These are phyloP conservation scores for Candida sanyaensis DNA, from an alignment of 1,139 yeast species.

Conservation along the genomic window DNA sequence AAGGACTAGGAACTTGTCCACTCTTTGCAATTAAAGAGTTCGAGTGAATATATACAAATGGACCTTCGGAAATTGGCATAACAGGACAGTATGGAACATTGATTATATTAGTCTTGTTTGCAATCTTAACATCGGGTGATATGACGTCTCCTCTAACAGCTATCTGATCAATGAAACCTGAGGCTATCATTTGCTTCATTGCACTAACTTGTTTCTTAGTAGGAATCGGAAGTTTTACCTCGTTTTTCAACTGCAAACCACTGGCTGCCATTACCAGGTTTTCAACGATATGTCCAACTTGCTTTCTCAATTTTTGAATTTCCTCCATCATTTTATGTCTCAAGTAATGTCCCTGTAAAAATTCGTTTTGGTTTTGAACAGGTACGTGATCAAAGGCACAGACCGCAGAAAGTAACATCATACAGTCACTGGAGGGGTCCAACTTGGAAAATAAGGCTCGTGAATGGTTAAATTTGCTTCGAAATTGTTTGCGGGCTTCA, in stretches of 20 bases:
- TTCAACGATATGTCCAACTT: constrained; percentile 68
- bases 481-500: constrained; percentile 30
- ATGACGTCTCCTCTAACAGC: constrained; percentile 81
- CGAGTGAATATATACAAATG: constrained; percentile 76
- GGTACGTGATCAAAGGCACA: constrained; percentile 87
- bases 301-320: constrained; percentile 76
- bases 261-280: constrained; percentile 62
- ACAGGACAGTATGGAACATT: constrained; percentile 76
- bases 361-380: constrained; percentile 39
- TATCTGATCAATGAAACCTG: constrained; percentile 91
- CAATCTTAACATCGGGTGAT: constrained; percentile 60
- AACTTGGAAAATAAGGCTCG: constrained; percentile 63
- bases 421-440: constrained; percentile 73
- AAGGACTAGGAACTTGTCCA: constrained; percentile 75
- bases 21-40: constrained; percentile 55
- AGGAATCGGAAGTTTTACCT: constrained; percentile 68
- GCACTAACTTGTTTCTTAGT: constrained; percentile 67
- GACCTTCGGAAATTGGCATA: constrained; percentile 56
- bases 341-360: constrained; percentile 62
- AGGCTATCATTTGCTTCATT: constrained; percentile 86
- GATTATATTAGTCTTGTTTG: constrained; percentile 60
- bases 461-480: constrained; percentile 55
- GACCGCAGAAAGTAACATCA: constrained; percentile 75
- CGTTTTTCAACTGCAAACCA: constrained; percentile 36
- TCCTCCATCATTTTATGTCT: constrained; percentile 81